phyloP scores from a whole-genome alignment of 192 early-diverging fungal genomes.

The Umbelopsis sp. region DNA sequence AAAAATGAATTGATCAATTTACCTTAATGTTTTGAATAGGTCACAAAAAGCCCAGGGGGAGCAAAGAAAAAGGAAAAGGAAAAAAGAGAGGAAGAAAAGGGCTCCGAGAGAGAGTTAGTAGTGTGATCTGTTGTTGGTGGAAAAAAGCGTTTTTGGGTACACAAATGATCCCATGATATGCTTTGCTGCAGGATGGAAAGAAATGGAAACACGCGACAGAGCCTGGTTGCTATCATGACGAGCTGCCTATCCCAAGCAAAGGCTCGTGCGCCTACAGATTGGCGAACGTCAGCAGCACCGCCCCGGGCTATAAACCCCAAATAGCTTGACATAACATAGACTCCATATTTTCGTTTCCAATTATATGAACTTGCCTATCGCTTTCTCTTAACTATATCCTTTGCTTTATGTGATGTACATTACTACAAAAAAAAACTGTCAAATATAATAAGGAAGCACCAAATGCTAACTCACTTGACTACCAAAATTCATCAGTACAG shows the following conservation, averaged over 20 bases:
- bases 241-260: neutral
- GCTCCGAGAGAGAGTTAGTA: neutral
- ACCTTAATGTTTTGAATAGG: neutral
- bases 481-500: too few relatives aligned
- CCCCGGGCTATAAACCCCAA: neutral
- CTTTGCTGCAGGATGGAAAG: constrained; percentile 17
- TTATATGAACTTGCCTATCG: neutral
- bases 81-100: neutral
- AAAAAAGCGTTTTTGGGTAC: constrained; percentile 19
- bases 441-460: too few relatives aligned
- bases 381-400: neutral
- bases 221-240: constrained; percentile 4
- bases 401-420: neutral
- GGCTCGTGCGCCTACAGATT: constrained; percentile 1
- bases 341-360: neutral
- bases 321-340: neutral
- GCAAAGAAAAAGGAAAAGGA: neutral
- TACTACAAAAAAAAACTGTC: too few relatives aligned
- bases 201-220: constrained; percentile 22
- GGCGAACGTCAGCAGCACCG: neutral
- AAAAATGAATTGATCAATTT: too few relatives aligned
- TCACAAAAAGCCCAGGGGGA: neutral
- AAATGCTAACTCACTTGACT: too few relatives aligned
- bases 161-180: constrained; percentile 19
- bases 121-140: constrained; percentile 24